Evolutionary conservation across 768 basidiomycete species (phyloP).

Genomic region (Xerocomellus chrysenteron): DNA sequence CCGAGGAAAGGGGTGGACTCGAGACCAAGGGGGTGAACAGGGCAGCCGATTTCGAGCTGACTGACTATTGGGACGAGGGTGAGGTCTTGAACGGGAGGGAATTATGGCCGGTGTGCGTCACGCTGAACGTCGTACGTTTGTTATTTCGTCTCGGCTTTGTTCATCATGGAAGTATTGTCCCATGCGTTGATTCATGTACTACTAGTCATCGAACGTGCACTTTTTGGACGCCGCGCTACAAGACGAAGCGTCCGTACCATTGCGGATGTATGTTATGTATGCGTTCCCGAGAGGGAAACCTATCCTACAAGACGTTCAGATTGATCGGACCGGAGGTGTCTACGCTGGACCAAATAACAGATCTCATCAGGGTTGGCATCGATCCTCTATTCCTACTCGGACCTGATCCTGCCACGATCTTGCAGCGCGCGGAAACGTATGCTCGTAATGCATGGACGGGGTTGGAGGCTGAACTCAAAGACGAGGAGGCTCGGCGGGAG

Average conservation of each 20-base stretch:
- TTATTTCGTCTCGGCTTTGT: not conserved
- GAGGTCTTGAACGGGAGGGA: constrained; percentile 61
- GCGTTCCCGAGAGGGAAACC: constrained; percentile 50
- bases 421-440: constrained; percentile 65
- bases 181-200: not conserved
- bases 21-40: constrained; percentile 48
- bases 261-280: constrained; percentile 61
- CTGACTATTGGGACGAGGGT: constrained; percentile 88
- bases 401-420: constrained; percentile 45
- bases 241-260: constrained; percentile 69
- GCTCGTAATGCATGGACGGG: constrained; percentile 55
- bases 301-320: constrained; percentile 58
- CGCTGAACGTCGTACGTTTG: constrained; percentile 70
- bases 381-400: not conserved
- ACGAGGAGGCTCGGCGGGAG: constrained; percentile 59
- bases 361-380: constrained; percentile 52
- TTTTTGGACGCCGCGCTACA: constrained; percentile 72
- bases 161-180: not conserved
- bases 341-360: constrained; percentile 44
- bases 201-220: constrained; percentile 55
- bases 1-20: constrained; percentile 45
- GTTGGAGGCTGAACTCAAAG: constrained; percentile 62
- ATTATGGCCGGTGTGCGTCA: constrained; percentile 73
- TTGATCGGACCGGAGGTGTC: constrained; percentile 64
- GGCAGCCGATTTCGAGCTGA: constrained; percentile 81